These are phyloP conservation scores for Globisporangium orthogonon DNA, from an alignment of 352 stramenopile species.

Conservation along the genomic window DNA sequence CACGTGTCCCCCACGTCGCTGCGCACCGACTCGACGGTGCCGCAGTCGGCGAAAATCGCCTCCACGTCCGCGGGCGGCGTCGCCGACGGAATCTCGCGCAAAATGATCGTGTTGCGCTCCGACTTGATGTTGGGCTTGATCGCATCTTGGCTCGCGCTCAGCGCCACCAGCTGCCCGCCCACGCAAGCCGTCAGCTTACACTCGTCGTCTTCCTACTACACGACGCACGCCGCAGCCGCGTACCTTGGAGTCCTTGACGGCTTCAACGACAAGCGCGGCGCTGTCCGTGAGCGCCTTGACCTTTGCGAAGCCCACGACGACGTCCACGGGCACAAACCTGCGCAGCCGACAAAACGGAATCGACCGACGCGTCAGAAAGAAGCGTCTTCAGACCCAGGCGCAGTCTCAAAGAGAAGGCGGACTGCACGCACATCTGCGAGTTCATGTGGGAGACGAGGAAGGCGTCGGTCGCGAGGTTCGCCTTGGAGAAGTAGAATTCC, in stretches of 20 bases:
- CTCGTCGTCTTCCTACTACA: not conserved
- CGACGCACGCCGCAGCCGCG: not conserved
- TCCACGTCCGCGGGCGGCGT: slow-evolving; percentile 81
- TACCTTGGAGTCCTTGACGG: slow-evolving; percentile 56
- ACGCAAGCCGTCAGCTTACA: not conserved
- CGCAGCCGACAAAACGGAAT: not conserved
- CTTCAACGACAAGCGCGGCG: slow-evolving; percentile 51
- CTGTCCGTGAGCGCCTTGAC: slow-evolving; percentile 79
- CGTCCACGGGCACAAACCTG: slow-evolving; percentile 81
- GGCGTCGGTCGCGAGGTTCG: slow-evolving; percentile 81
- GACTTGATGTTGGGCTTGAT: slow-evolving; percentile 92
- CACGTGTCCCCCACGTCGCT: slow-evolving; percentile 92
- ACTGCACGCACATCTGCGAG: slow-evolving; percentile 67
- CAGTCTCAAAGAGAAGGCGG: too few relatives aligned
- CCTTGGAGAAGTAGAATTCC: slow-evolving; percentile 90
- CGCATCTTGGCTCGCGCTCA: slow-evolving; percentile 77
- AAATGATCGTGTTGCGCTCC: slow-evolving; percentile 91
- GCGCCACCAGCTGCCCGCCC: slow-evolving; percentile 40
- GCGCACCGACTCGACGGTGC: slow-evolving; percentile 71
- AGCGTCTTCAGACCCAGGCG: too few relatives aligned
- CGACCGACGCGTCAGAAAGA: too few relatives aligned
- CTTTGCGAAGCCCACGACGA: slow-evolving; percentile 82
- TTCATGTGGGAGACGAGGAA: slow-evolving; percentile 89
- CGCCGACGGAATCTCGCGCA: slow-evolving; percentile 88
- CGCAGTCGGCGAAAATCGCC: slow-evolving; percentile 81